Conservation (phyloP, 2,329 filamentous ascomycete species). For the Alternaria atra region DNA sequence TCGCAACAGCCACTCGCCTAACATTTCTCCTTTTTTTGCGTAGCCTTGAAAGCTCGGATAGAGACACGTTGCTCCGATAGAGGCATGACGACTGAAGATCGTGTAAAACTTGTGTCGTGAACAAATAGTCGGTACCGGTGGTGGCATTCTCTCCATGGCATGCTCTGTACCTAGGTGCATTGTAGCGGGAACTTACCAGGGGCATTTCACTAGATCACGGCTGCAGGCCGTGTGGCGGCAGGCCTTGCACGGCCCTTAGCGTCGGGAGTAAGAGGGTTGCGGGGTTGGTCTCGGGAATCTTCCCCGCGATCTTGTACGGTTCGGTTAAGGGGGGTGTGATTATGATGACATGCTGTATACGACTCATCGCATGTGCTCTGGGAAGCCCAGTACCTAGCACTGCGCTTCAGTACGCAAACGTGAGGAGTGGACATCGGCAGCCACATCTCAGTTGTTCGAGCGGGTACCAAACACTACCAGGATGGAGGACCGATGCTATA, state of each 20-base stretch:
- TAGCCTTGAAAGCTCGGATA: background rate
- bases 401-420: background rate
- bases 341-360: constrained; percentile 20
- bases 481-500: constrained; percentile 39
- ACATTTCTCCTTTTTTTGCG: background rate
- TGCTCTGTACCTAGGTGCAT: background rate
- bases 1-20: background rate
- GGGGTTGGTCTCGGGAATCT: constrained; percentile 29
- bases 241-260: constrained; percentile 22
- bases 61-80: background rate
- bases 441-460: background rate
- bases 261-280: constrained; percentile 23
- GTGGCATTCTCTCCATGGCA: background rate
- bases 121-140: background rate
- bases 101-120: background rate
- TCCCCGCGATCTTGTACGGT: constrained; percentile 23
- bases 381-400: background rate
- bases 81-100: background rate
- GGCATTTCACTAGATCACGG: constrained; percentile 7
- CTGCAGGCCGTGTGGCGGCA: constrained; percentile 2
- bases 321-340: background rate
- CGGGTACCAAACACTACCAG: background rate
- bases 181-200: background rate
- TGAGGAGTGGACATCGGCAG: background rate
- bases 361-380: constrained; percentile 21